Base-by-base conservation (phyloP, 441 rosid genomes). In the Gossypium schwendimanii region DNA sequence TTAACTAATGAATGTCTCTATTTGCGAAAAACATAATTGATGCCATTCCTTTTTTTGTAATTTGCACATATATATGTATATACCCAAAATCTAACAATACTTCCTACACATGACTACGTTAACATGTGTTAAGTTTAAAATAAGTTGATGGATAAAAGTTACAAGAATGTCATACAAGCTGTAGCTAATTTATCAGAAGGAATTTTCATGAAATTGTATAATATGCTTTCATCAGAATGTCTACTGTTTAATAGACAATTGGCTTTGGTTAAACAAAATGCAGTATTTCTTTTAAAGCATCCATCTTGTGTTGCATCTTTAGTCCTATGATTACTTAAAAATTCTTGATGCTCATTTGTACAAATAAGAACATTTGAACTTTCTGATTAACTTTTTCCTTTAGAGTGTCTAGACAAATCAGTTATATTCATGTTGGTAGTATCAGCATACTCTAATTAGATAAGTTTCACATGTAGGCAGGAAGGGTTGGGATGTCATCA, bases 301-400 rank as follows among this genome's bases (percentile, higher is more conserved):
- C 45, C 10, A 17, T 15, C 23, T 12, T 52, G 7, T 72, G 26
- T 57, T 10, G 41, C n/a, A 23, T 23, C 44, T 44, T 71, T 39
- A 5, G 47, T 70, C 63, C 23, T 57, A 41, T 55, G 21, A 14
- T 2, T 33, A 11, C 52, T 70, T 70, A 20, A 3, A 2, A 39
- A 58, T 21, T 55, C 70, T 65, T 65, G 36, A 36, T 36, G 15
- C 26, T 15, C 71, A 28, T 52, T 70, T 63, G 69, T 55, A 78
- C 36, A 36, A 18, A 23, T 45, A 28, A 21, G 68, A 69, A 44
- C 41, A 31, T 69, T 71, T 45, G 18, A 36, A 55, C 63, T 57
- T 50, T 44, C n/a, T 57, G 39, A 49, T 69, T 33, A 63, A 55
- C 58, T n/a, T 15, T 67, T 66, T 49, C 14, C 31, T 15, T 8